Conservation (phyloP, 2,329 filamentous ascomycete species). For the Fusarium dimerum region DNA sequence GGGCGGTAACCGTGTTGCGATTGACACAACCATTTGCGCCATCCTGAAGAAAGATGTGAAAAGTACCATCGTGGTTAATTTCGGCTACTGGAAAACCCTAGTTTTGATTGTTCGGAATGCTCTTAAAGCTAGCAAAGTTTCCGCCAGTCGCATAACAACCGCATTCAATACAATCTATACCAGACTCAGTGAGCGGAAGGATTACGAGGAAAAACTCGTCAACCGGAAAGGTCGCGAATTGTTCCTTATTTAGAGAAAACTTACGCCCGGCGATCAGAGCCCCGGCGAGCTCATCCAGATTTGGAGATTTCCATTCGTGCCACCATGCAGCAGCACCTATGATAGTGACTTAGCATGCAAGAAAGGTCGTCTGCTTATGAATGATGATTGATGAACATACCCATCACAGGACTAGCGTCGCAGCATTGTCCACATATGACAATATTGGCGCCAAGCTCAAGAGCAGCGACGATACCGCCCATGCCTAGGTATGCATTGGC, state of each 20-base stretch:
- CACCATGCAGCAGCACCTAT: conserved; percentile 11
- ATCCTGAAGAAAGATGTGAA: no score
- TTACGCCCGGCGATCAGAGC: conserved; percentile 10
- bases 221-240: no score
- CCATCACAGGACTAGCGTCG: conserved; percentile 51
- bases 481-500: conserved; percentile 54
- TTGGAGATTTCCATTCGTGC: conserved; percentile 8
- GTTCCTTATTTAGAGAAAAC: no score
- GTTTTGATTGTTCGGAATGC: conserved; percentile 25
- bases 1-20: no score
- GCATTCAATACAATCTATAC: conserved; percentile 15
- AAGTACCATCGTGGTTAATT: no score
- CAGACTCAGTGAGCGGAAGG: no score
- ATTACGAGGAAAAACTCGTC: no score
- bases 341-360: no score
- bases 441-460: conserved; percentile 42
- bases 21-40: no score
- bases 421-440: conserved; percentile 46
- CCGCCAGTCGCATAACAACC: conserved; percentile 12
- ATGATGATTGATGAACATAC: no score
- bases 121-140: conserved; percentile 15
- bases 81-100: conserved; percentile 52
- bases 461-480: conserved; percentile 41
- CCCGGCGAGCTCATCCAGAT: conserved; percentile 9
- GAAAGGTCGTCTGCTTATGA: no score